Percentiles rank a stretch among this genome's conserved stretches.
These are phyloP conservation scores for Furcasterigmium furcatum DNA, from an alignment of 2,329 filamentous ascomycete genomes.

Conservation along the genomic window DNA sequence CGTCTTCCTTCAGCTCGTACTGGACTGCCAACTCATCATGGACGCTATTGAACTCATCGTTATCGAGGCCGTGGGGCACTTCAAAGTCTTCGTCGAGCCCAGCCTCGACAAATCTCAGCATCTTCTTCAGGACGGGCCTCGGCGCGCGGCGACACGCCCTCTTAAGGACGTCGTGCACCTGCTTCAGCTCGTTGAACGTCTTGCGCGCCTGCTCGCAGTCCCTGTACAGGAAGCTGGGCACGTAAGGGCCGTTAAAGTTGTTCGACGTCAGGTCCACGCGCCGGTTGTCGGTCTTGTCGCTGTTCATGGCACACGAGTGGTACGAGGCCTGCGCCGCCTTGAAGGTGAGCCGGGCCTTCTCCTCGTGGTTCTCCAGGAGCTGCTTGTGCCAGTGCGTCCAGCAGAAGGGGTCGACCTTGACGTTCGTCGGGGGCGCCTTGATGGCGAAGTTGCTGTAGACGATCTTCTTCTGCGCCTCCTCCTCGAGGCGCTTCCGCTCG, in stretches of 20 bases:
- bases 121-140: conserved; percentile 19
- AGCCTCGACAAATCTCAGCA: conserved; percentile 12
- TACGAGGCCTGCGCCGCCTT: neutral
- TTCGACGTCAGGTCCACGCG: conserved; percentile 17
- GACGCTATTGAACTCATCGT: neutral
- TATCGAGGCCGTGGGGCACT: conserved; percentile 18
- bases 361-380: conserved; percentile 16
- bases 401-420: conserved; percentile 22
- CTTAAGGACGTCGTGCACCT: conserved; percentile 17
- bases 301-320: neutral
- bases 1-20: too few relatives aligned
- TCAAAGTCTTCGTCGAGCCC: neutral
- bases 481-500: conserved; percentile 10
- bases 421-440: conserved; percentile 4
- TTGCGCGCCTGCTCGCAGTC: conserved; percentile 19
- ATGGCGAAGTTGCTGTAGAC: conserved; percentile 9
- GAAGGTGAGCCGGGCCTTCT: conserved; percentile 10
- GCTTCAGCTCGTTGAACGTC: conserved; percentile 15
- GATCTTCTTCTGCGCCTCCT: conserved; percentile 2
- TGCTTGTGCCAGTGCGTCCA: conserved; percentile 23
- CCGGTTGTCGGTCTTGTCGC: neutral
- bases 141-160: conserved; percentile 17
- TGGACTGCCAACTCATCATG: conserved; percentile 4
- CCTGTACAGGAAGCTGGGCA: conserved; percentile 18
- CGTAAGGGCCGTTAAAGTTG: conserved; percentile 25